Percentiles rank a stretch among this genome's conserved stretches.
These are phyloP conservation scores for Hericium rajendrae DNA, from an alignment of 768 basidiomycete species.

Conservation along the genomic window DNA sequence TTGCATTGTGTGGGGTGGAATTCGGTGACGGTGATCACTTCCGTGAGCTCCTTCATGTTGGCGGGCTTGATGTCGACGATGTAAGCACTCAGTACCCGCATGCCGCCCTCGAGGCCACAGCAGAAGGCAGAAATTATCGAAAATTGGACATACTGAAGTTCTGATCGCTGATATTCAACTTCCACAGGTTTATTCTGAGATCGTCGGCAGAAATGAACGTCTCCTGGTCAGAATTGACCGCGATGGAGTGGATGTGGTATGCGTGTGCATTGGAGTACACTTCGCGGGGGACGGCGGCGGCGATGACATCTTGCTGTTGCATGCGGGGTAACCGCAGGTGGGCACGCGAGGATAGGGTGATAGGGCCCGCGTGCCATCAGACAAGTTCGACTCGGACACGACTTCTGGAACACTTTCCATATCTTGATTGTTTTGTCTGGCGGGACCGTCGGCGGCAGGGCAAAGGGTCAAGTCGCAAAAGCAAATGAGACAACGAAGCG, in stretches of 20 bases:
- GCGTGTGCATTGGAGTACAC: constrained; percentile 99
- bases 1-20: constrained; percentile 98
- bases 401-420: constrained; percentile 99
- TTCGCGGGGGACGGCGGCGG: constrained; percentile 97
- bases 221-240: constrained; percentile 98
- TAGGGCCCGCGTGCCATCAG: constrained; percentile 64
- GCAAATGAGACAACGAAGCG: constrained; percentile 5
- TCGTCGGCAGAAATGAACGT: constrained; percentile 99
- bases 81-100: constrained; percentile 11
- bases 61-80: constrained; percentile 99
- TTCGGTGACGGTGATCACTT: constrained; percentile 98
- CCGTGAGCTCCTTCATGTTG: constrained; percentile 99
- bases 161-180: constrained; percentile 95
- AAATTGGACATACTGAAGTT: constrained; percentile 98
- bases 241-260: constrained; percentile 99
- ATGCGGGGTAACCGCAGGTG: constrained; percentile 85
- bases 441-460: neutral
- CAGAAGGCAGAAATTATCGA: too few relatives aligned
- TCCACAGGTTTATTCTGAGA: constrained; percentile 95
- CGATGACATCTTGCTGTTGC: constrained; percentile 92
- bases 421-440: constrained; percentile 99
- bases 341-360: constrained; percentile 47
- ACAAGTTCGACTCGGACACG: constrained; percentile 93
- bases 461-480: constrained; percentile 1
- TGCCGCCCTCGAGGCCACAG: too few relatives aligned